Base-by-base conservation (phyloP, 345 rosid species). In the Punica granatum region DNA sequence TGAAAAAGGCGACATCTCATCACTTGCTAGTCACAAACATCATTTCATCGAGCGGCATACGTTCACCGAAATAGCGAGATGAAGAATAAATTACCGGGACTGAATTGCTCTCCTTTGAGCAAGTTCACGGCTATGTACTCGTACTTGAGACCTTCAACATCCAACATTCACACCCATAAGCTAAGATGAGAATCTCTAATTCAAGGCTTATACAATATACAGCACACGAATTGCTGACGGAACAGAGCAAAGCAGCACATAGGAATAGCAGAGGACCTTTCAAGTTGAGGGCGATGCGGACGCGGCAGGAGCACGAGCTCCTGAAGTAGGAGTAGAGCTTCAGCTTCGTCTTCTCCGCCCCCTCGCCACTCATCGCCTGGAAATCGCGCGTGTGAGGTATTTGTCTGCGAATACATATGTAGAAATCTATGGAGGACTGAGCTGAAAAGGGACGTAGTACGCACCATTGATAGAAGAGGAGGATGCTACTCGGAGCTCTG, bases 251-350 rank as follows among this genome's bases (percentile, higher is more conserved):
- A 37, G 5, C 41, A 37, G n/a, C n/a, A n/a, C n/a, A 25, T 18
- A 7, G 32, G 41, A 32, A 2, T 15, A 26, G n/a, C n/a, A 31
- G 25, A 4, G 28, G 59, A 85, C 96, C 91, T 90, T 92, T 92
- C 61, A 92, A 66, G 72, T 81, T 73, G 78, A 92, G 96, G 11
- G 88, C 96, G 68, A 88, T 80, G 10, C 96, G 82, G 67, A 92
- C 90, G 4, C 98, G 91, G 36, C 30, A 81, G 28, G 92, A 76
- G 67, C 95, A 90, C 0, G 98, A 92, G 76, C 98, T 92, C 73
- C 76, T 76, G 84, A 86, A 89, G 81, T 84, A 82, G 42, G 88
- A 85, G 73, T 85, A 92, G 37, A 84, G 80, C 77, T 77, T 78
- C 67, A 79, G 76, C 75, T 74, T 74, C 8, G n/a, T 59, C 61